Conservation (phyloP, 129 eudicot species). For the Flaveria ramosissima region DNA sequence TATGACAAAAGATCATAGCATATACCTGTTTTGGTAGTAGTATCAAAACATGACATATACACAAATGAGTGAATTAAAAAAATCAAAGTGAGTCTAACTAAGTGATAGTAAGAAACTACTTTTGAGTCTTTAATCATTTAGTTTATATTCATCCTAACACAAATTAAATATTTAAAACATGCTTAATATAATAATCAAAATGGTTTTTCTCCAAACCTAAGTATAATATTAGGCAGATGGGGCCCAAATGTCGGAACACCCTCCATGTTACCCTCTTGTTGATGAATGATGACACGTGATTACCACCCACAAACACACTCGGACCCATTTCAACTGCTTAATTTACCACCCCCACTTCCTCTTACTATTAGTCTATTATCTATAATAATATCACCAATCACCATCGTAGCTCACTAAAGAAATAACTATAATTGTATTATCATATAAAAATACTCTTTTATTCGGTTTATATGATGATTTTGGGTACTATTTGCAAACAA, state of each 20-base stretch:
- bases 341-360: background rate
- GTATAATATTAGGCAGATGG: background rate
- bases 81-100: no score
- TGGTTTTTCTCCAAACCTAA: conserved; percentile 3
- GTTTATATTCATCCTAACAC: background rate
- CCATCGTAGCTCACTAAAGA: background rate
- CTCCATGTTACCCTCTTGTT: conserved; percentile 16
- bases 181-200: background rate
- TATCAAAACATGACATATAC: no score
- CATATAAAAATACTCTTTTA: no score
- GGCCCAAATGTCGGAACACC: conserved; percentile 3
- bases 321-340: conserved; percentile 10
- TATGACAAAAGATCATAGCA: no score
- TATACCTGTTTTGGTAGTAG: no score
- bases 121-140: no score
- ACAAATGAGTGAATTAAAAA: no score
- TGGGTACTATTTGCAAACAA: background rate
- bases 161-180: background rate
- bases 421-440: background rate
- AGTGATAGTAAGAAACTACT: no score
- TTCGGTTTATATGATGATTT: no score
- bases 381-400: background rate
- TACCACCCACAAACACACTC: conserved; percentile 10
- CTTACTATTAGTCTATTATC: background rate
- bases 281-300: conserved; percentile 19